Evolutionary conservation across 768 basidiomycete species (phyloP).

Genomic region (Mycena galericulata): DNA sequence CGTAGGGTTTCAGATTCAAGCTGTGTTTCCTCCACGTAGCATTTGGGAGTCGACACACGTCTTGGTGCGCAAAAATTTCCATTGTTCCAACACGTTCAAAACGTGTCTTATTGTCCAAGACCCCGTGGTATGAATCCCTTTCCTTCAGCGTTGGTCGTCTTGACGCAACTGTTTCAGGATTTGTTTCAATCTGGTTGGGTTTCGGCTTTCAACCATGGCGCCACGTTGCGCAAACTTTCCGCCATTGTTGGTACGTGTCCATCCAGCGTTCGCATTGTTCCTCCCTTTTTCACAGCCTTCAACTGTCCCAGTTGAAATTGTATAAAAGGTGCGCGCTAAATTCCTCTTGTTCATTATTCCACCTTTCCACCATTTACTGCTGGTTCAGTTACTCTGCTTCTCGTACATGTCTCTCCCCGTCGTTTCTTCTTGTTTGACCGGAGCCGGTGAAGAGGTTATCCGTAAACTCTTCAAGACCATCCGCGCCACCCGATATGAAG

Average conservation of each 20-base stretch:
- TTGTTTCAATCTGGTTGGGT: not conserved
- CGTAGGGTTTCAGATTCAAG: not conserved
- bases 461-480: not conserved
- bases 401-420: not conserved
- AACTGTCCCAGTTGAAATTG: not conserved
- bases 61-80: not conserved
- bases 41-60: not conserved
- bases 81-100: conserved; percentile 2
- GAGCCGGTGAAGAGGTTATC: not conserved
- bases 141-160: too few relatives aligned
- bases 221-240: not conserved
- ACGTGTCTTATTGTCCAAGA: too few relatives aligned
- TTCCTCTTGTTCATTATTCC: not conserved
- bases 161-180: not conserved
- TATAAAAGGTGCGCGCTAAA: not conserved
- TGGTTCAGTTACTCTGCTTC: not conserved
- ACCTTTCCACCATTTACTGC: not conserved
- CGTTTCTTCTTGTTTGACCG: not conserved
- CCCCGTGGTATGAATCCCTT: not conserved
- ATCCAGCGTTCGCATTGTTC: not conserved
- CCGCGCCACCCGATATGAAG: not conserved
- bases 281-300: not conserved
- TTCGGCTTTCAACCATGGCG: too few relatives aligned
- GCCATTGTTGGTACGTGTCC: conserved; percentile 6
- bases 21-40: not conserved